A percentile compares a stretch with the other conserved stretches of the same genome.
Conservation (phyloP, 139 green algal species). For the Asterochloris sp. region DNA sequence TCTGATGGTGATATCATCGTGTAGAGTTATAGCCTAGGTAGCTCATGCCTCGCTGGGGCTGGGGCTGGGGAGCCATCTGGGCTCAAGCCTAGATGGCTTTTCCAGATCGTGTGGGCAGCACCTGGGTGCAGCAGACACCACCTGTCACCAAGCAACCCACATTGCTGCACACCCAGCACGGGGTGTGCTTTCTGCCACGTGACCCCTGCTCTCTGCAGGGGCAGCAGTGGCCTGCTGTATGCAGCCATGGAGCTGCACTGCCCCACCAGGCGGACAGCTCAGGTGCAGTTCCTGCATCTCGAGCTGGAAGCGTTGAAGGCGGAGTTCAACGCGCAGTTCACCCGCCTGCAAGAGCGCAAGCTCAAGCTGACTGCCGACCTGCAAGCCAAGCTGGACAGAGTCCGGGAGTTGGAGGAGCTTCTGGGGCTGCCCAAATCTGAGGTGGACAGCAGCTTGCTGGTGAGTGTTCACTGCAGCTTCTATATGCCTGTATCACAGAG, state of each 20-base stretch:
- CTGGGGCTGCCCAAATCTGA: not conserved
- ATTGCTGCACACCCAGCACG: not conserved
- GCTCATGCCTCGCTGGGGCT: not conserved
- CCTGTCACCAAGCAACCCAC: not conserved
- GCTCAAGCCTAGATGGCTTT: not conserved
- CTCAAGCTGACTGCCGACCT: not conserved
- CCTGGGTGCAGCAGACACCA: not conserved
- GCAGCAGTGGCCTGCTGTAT: not conserved
- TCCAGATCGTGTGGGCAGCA: not conserved
- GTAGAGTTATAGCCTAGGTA: not conserved
- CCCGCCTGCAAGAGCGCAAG: not conserved
- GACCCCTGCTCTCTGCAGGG: not conserved
- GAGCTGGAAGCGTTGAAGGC: not conserved
- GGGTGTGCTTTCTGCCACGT: not conserved
- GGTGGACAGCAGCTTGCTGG: not conserved
- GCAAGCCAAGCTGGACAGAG: constrained; percentile 3
- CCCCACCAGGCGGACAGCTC: not conserved
- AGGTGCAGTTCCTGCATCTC: constrained; percentile 3
- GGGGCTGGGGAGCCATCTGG: not conserved
- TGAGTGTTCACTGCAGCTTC: not conserved
- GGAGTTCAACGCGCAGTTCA: constrained; percentile 14
- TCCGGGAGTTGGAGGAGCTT: not conserved
- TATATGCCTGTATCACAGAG: not conserved
- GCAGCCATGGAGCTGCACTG: not conserved
- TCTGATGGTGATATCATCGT: no score